Base-by-base conservation (phyloP, 139 green algal species). In the Deuterostichococcus epilithicus region DNA sequence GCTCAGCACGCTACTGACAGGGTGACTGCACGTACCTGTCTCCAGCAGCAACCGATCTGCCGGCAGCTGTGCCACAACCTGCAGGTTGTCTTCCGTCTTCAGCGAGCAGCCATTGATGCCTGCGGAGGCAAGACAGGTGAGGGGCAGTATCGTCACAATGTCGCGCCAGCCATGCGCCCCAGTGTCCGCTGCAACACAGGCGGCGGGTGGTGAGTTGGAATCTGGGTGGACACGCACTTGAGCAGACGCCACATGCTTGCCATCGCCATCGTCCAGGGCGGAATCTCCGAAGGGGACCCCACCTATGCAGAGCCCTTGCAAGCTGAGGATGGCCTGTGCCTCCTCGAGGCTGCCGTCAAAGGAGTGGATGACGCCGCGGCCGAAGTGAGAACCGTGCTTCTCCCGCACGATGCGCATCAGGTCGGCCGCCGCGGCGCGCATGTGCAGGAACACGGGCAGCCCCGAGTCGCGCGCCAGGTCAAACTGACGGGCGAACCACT, bases 371-470 rank as follows among this genome's bases (percentile, higher is more conserved):
- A 97, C 93, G 0, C 88, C 86, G 3, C 79, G 73, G 10, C 38
- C 30, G n/a, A 82, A 78, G 25, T 22, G 15, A 5, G 63, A 30
- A 47, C 42, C 60, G 23, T 44, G 65, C 68, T 93, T 83, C 39
- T 67, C 36, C 58, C 72, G 34, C 39, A 95, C 5, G 30, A 96
- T 91, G 3, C 82, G 70, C 4, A 97, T 32, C 72, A 97, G 94
- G 81, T 97, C 91, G 15, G 81, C 81, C 5, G 82, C 81, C 0
- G 88, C 90, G 3, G 81, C 88, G 0, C 93, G 81, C 77, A 95
- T 84, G 85, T 97, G 93, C 70, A 97, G 83, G 70, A 97, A 97
- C 90, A 97, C 90, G 36, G 92, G 92, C 77, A 97, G 86, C 34
- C 84, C 58, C 3, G 74, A 81, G 25, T 69, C 60, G 23, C 75